Evolutionary conservation across 2,329 filamentous ascomycete species (phyloP), one percentile per base, ranked within the genome.

Genomic region (Aschersonia sp.): DNA sequence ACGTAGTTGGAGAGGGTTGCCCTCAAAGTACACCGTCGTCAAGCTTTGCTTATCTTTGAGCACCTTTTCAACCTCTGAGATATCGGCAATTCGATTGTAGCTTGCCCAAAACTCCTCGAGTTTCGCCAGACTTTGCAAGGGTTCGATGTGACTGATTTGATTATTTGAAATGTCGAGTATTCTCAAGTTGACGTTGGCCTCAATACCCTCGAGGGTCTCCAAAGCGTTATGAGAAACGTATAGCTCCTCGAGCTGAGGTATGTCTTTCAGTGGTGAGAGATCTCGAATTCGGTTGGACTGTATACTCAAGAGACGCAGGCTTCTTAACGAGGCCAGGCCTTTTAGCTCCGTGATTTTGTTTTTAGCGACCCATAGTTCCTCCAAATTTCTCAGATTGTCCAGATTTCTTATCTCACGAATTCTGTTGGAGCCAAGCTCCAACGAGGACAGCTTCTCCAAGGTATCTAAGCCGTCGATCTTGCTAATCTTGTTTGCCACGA

Each of bases 171-270:
- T 83, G 61, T 98, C 92, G 44, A 98, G 71, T 5, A 91, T 80
- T 35, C 79, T 80, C 40, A 98, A 75, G 44, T 79, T 77, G 3
- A 69, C 63, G 59, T 82, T 83, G 50, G 69, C 61, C 57, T 84
- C 78, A 3, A 97, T 72, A 0, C 89, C 89, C 2, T 79, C 75
- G 9, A 97, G 74, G 1, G 80, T 78, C 20, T 81, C 82, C 44
- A 98, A 74, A n/a, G 84, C 79, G 63, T 98, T 98, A 72, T 98
- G 88, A 4, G 89, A 94, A 55, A 97, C 84, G 67, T 98, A 96
- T 9, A 98, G 75, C 65, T 98, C 92, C 65, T 96, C 87, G 0
- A 98, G 80, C 45, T 80, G 78, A 4, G 78, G 74, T 1, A 91
- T 78, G 7, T 78, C 71, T n/a, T 77, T 75, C 20, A 98, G 77